Conservation (phyloP, 1,139 yeast genomes). For the Nakaseomyces delphensis region DNA sequence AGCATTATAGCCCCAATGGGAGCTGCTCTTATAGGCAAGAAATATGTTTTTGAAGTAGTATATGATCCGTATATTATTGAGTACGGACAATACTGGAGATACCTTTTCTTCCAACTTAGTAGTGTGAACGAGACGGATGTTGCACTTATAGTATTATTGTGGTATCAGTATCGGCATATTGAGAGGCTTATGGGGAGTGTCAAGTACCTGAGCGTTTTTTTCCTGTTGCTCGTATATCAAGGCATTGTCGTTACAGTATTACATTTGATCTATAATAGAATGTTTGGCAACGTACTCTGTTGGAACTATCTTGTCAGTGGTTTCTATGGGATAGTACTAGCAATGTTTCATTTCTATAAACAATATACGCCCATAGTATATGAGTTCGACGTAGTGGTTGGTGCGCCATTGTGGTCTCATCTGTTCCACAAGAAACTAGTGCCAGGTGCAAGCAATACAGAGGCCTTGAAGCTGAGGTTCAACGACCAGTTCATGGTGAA, state of each 20-base stretch:
- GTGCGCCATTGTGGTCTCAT: slow-evolving; percentile 18
- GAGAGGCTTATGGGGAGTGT: slow-evolving; percentile 30
- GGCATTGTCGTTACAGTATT: slow-evolving; percentile 14
- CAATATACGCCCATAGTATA: slow-evolving; percentile 30
- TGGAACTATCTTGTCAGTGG: slow-evolving; percentile 28
- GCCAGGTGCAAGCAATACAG: neutral
- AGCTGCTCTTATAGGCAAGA: slow-evolving; percentile 25
- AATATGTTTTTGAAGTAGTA: slow-evolving; percentile 24
- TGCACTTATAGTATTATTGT: slow-evolving; percentile 22
- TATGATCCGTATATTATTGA: slow-evolving; percentile 27
- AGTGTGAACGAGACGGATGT: slow-evolving; percentile 29
- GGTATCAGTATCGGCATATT: slow-evolving; percentile 28
- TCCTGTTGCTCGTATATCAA: slow-evolving; percentile 22
- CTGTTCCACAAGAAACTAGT: slow-evolving; percentile 6
- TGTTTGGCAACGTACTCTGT: slow-evolving; percentile 6
- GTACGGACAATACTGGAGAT: slow-evolving; percentile 27
- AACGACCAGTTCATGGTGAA: slow-evolving; percentile 28
- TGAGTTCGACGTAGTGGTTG: slow-evolving; percentile 22
- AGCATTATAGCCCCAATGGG: slow-evolving; percentile 23
- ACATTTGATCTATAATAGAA: slow-evolving; percentile 15
- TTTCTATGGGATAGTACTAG: slow-evolving; percentile 22
- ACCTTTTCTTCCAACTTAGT: slow-evolving; percentile 22
- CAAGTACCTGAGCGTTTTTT: slow-evolving; percentile 25
- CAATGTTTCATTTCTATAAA: slow-evolving; percentile 28
- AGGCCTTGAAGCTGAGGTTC: slow-evolving; percentile 18